A percentile compares a stretch with the other conserved stretches of the same genome.
These are phyloP conservation scores for Corynespora cassiicola DNA, from an alignment of 2,329 filamentous ascomycete species.

Conservation along the genomic window DNA sequence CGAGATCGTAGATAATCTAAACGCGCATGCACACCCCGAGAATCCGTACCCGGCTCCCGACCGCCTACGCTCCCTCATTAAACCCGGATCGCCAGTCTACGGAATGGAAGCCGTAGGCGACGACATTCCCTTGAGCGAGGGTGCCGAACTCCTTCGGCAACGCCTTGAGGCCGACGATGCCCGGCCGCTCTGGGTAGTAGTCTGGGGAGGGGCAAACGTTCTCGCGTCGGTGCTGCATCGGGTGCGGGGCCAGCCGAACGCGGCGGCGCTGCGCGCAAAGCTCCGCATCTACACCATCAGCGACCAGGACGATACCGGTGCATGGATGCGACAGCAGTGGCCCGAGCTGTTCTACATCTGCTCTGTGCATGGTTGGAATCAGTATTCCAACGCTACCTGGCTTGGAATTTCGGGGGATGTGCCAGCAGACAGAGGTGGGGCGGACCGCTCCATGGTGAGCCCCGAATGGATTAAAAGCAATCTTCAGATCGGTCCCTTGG, in stretches of 20 bases:
- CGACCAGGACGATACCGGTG: slow-evolving; percentile 61
- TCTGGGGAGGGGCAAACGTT: slow-evolving; percentile 57
- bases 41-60: not conserved
- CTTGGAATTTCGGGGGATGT: slow-evolving; percentile 56
- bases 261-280: not conserved
- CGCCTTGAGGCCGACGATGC: slow-evolving; percentile 42
- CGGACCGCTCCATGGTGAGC: slow-evolving; percentile 52
- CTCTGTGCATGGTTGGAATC: too few relatives aligned
- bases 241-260: slow-evolving; percentile 20
- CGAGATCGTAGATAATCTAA: slow-evolving; percentile 46
- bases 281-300: slow-evolving; percentile 49
- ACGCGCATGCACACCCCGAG: slow-evolving; percentile 43
- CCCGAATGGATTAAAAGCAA: slow-evolving; percentile 57
- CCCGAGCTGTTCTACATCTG: slow-evolving; percentile 60
- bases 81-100: too few relatives aligned
- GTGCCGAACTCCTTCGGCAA: slow-evolving; percentile 48
- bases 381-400: too few relatives aligned
- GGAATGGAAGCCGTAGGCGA: too few relatives aligned
- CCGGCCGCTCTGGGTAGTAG: slow-evolving; percentile 53
- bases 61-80: slow-evolving; percentile 11
- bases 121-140: slow-evolving; percentile 49
- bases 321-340: slow-evolving; percentile 57
- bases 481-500: slow-evolving; percentile 56
- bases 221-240: slow-evolving; percentile 52
- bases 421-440: slow-evolving; percentile 50